Evolutionary conservation across 2,329 filamentous ascomycete species (phyloP), one percentile per base, ranked within the genome.

Genomic region (Cladosporium colombiae): DNA sequence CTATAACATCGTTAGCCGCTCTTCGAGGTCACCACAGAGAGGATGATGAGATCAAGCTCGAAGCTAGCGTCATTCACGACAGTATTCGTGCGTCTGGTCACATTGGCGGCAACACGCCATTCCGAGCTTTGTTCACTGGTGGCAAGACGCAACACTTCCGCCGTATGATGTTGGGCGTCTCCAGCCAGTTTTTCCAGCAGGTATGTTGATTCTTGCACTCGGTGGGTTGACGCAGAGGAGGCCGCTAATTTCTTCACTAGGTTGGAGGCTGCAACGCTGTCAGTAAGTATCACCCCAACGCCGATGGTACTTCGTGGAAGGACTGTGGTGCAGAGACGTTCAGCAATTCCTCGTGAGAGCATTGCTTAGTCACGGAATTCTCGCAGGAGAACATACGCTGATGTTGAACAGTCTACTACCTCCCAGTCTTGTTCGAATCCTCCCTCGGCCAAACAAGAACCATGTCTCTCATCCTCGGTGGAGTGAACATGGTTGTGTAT

Each of bases 381-480:
- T 46, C 8, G 3, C 40, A 11, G 40, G 40, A 11, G 13, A 46
- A 13, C 40, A 46, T 46, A 13, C 13, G n/a, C 40, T 46, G 5
- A 46, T 10, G 2, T 21, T 46, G 40, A 46, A 46, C 10, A 46
- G 40, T 69, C 72, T 50, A 55, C 69, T 29, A 67, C 71, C n/a
- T 77, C 79, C 2, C 77, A 82, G 50, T 80, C 79, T 63, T 77
- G 79, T 37, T 76, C 81, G 65, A 80, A 81, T 65, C 76, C 74
- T 55, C 74, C 80, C 62, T 63, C 5, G 49, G 80, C 79, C 44
- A 78, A 89, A 27, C 84, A 89, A 21, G 85, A 85, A 73, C 83
- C 91, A 67, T 91, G 91, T 87, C 78, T 91, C 21, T 84, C 89
- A 66, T 89, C 88, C 64, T 85, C 85, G 0, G 70, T 66, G 14